phyloP scores from a whole-genome alignment of 306 rosid genomes.

The Castanea mollissima region DNA sequence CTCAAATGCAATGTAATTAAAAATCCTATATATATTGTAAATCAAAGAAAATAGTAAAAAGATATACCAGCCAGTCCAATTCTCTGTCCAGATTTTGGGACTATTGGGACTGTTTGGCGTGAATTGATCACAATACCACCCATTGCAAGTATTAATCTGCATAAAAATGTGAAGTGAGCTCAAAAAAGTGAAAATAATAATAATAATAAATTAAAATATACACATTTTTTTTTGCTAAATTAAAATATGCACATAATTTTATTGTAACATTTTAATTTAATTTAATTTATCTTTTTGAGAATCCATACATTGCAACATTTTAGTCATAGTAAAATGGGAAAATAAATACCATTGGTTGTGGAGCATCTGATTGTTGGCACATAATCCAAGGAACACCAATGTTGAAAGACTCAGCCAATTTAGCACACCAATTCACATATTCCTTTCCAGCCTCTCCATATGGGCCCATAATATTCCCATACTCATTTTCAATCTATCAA shows the following conservation, averaged over 20 bases:
- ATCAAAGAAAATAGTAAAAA: not conserved
- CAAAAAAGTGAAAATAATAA: not conserved
- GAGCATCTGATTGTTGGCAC: constrained; percentile 37
- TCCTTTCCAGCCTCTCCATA: constrained; percentile 27
- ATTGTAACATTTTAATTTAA: not conserved
- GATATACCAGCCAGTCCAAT: constrained; percentile 27
- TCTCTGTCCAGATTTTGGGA: constrained; percentile 30
- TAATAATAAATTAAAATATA: no score
- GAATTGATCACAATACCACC: constrained; percentile 13
- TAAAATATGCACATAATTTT: no score
- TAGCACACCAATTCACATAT: constrained; percentile 39
- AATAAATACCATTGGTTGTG: constrained; percentile 29
- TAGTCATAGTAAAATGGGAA: no score
- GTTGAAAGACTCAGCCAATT: constrained; percentile 24
- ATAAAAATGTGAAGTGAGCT: not conserved
- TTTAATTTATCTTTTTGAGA: no score
- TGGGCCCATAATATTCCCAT: constrained; percentile 29
- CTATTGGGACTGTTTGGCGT: not conserved
- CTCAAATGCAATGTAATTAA: no score
- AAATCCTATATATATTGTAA: not conserved
- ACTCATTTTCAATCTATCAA: constrained; percentile 43
- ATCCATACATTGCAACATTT: no score
- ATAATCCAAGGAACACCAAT: constrained; percentile 42
- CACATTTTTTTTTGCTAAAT: no score
- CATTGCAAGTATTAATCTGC: constrained; percentile 15